Percentiles rank a stretch among this genome's conserved stretches.
These are phyloP conservation scores for Pythium phragmitis DNA, from an alignment of 352 stramenopile genomes.

Conservation along the genomic window DNA sequence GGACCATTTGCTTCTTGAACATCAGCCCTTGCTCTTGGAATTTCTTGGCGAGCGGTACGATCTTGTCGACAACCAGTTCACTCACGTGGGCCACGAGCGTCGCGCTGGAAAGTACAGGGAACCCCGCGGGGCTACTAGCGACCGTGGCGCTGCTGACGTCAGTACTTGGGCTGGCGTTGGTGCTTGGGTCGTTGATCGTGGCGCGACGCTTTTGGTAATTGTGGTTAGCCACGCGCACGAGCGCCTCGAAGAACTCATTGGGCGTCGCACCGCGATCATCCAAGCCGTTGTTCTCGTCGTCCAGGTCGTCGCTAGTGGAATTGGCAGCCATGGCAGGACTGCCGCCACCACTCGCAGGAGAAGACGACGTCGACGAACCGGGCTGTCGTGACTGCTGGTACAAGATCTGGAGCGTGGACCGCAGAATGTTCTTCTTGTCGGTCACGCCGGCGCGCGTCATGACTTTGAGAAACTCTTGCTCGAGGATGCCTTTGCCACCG, in stretches of 20 bases:
- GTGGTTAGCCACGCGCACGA: slow-evolving; percentile 68
- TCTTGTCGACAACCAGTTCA: slow-evolving; percentile 62
- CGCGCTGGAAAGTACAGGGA: slow-evolving; percentile 1
- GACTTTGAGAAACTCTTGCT: slow-evolving; percentile 83
- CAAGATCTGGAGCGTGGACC: slow-evolving; percentile 70
- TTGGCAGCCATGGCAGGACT: not conserved
- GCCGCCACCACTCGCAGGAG: slow-evolving; percentile 5
- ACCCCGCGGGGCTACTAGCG: slow-evolving; percentile 15
- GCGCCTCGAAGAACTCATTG: slow-evolving; percentile 80
- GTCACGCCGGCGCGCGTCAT: slow-evolving; percentile 76
- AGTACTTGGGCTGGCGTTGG: no score
- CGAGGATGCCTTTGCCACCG: slow-evolving; percentile 65
- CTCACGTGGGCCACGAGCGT: slow-evolving; percentile 44
- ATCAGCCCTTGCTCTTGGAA: slow-evolving; percentile 78
- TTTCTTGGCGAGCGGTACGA: slow-evolving; percentile 72
- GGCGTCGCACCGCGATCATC: slow-evolving; percentile 67
- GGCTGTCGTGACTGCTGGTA: slow-evolving; percentile 52
- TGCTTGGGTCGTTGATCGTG: not conserved
- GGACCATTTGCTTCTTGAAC: slow-evolving; percentile 86
- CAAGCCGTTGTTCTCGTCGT: slow-evolving; percentile 37
- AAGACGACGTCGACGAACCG: slow-evolving; percentile 5
- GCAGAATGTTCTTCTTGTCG: slow-evolving; percentile 79
- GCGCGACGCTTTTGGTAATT: slow-evolving; percentile 43
- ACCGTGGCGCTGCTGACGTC: no score
- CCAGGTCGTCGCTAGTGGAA: slow-evolving; percentile 16